Percentiles rank a stretch among this genome's conserved stretches.
Conservation (phyloP, 1,139 yeast genomes). For the Zhuliangozyma parablackwelliae region DNA sequence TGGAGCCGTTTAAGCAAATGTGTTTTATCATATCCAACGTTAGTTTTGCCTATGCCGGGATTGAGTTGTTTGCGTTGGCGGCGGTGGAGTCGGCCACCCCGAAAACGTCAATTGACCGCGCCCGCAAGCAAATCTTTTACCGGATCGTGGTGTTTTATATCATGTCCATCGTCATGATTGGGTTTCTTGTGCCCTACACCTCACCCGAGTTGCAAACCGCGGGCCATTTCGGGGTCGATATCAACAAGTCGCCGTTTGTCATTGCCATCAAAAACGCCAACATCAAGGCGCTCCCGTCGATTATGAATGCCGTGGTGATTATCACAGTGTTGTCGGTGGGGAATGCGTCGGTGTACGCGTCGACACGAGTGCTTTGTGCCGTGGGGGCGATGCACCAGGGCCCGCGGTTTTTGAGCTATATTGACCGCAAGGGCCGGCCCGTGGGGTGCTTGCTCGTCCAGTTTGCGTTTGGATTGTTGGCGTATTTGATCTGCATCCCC, state of each 20-base stretch:
- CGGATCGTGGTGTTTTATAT: conserved; percentile 30
- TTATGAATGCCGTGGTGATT: conserved; percentile 29
- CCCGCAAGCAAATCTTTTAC: conserved; percentile 35
- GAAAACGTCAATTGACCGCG: conserved; percentile 27
- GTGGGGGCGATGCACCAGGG: conserved; percentile 33
- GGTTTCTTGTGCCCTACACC: conserved; percentile 28
- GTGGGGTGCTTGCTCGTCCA: conserved; percentile 25
- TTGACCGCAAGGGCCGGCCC: conserved; percentile 33
- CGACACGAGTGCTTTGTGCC: conserved; percentile 32
- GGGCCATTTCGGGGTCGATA: conserved; percentile 14
- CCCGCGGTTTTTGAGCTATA: conserved; percentile 25
- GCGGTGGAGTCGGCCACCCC: conserved; percentile 34
- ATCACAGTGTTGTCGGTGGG: conserved; percentile 32
- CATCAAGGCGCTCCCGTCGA: conserved; percentile 29
- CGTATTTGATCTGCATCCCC: conserved; percentile 30
- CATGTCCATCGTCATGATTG: conserved; percentile 26
- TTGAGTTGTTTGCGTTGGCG: conserved; percentile 32
- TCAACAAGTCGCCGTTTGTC: conserved; percentile 38
- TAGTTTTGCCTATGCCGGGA: conserved; percentile 23
- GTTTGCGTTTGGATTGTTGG: conserved; percentile 24
- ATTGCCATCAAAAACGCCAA: conserved; percentile 32
- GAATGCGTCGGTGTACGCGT: conserved; percentile 33
- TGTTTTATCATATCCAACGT: conserved; percentile 21
- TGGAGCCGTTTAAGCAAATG: conserved; percentile 23
- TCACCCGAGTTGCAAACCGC: conserved; percentile 13